Evolutionary conservation across 1,284 basidiomycete genomes (phyloP).

Genomic region (Irpex sp.): DNA sequence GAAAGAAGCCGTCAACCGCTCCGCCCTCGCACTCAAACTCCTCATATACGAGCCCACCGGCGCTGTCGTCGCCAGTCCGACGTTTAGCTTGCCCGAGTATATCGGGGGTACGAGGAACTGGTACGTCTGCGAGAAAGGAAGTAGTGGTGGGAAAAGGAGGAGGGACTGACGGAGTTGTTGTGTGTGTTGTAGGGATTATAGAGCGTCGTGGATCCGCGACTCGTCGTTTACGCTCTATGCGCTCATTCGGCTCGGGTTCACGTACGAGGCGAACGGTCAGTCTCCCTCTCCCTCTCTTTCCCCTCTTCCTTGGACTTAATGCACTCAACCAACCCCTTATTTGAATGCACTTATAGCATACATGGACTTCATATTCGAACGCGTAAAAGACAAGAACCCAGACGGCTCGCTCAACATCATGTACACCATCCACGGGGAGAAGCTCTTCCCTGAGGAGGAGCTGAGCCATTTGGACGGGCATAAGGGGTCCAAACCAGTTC

Average conservation of each 20-base stretch:
- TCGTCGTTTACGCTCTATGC: constrained; percentile 91
- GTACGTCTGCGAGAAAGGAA: constrained; percentile 29
- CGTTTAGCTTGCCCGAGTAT: constrained; percentile 88
- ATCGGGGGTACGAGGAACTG: constrained; percentile 88
- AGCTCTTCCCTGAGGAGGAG: constrained; percentile 81
- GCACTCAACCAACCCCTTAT: too few relatives aligned
- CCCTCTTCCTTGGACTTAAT: too few relatives aligned
- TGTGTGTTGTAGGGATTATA: constrained; percentile 19
- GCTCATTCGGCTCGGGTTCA: constrained; percentile 87
- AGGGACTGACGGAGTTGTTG: not conserved
- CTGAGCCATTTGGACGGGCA: constrained; percentile 83
- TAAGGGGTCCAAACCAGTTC: constrained; percentile 77
- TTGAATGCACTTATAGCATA: constrained; percentile 47
- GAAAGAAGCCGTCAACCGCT: constrained; percentile 88
- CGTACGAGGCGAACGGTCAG: constrained; percentile 79
- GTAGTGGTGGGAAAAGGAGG: too few relatives aligned
- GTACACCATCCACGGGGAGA: constrained; percentile 85
- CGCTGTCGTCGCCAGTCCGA: constrained; percentile 89
- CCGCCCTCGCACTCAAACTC: constrained; percentile 84
- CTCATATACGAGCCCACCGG: constrained; percentile 85
- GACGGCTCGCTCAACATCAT: constrained; percentile 92
- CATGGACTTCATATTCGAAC: constrained; percentile 86
- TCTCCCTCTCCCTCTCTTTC: constrained; percentile 7
- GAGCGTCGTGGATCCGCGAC: constrained; percentile 88
- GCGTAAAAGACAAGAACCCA: constrained; percentile 76